Conservation (phyloP, 192 early-diverging fungal genomes). For the Gonapodya prolifera region DNA sequence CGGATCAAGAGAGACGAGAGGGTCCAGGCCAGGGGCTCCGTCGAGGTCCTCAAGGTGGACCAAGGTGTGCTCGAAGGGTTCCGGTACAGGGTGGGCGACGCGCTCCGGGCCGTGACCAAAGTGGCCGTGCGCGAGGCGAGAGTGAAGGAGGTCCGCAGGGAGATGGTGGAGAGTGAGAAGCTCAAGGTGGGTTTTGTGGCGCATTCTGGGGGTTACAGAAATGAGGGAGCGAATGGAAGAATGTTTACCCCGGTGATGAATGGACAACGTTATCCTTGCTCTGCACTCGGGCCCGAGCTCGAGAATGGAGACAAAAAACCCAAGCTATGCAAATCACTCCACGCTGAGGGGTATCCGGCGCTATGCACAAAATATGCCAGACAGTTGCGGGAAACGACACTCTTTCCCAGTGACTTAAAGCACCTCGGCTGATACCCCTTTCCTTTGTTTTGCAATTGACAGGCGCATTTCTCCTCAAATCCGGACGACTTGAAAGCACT, state of each 20-base stretch:
- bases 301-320: not conserved
- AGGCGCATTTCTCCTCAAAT: slow-evolving; percentile 92
- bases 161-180: slow-evolving; percentile 92
- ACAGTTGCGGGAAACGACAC: too few species aligned
- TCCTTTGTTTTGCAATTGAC: not conserved
- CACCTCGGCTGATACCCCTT: too few species aligned
- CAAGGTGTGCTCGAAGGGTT: slow-evolving; percentile 85
- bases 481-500: slow-evolving; percentile 83
- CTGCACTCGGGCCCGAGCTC: not conserved
- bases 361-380: too few species aligned
- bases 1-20: not conserved
- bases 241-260: not conserved
- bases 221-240: not conserved
- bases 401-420: too few species aligned
- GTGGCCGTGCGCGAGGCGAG: slow-evolving; percentile 75
- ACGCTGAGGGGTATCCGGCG: not conserved
- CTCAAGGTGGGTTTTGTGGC: slow-evolving; percentile 43
- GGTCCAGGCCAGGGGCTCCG: not conserved
- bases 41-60: slow-evolving; percentile 56
- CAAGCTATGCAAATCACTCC: slow-evolving; percentile 12
- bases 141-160: slow-evolving; percentile 86
- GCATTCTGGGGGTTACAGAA: not conserved
- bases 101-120: slow-evolving; percentile 62
- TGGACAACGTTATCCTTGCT: not conserved
- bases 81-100: slow-evolving; percentile 78